Evolutionary conservation across 306 rosid species (phyloP), one percentile per base, ranked within the genome.

Genomic region (Prunus davidiana): DNA sequence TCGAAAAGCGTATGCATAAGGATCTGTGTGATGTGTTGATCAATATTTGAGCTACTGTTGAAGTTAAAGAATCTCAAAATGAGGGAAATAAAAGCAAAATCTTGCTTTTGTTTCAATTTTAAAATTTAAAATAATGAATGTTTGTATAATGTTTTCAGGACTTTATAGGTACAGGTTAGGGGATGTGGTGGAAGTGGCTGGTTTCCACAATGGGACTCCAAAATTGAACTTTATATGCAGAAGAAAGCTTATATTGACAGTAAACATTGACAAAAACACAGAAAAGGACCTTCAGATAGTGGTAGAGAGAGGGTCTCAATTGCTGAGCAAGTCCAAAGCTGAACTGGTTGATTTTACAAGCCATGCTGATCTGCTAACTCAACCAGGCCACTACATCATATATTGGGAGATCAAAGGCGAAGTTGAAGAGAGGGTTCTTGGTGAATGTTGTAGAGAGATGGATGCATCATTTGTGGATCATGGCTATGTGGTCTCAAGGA

Each of bases 391-490:
- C 75, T 94, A 94, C 54, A 78, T 91, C 0, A 89, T 94, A 15
- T 94, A 74, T 83, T 92, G 96, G 98, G 98, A 94, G 79, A 83
- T 94, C 12, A 88, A 89, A n/a, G 98, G 98, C 0, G 76, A 94
- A 0, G 91, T 82, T 0, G 97, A 88, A 2, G 96, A 90, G 15
- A 54, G 52, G 14, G 64, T 90, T 16, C 79, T 92, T 0, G 20
- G 25, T 0, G 86, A 67, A n/a, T 92, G 98, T 24, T 92, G 97
- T 82, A 75, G 58, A 0, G 91, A 81, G 50, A 90, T 94, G 98
- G 98, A 94, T 79, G 72, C 75, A 2, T 86, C 93, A 1, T 94
- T 94, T 13, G 86, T 78, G 0, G 98, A 94, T 38, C 90, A 90
- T 74, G 98, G 98, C 1, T 94, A 94, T 46, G 95, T 94, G 15